Conservation (phyloP, 306 rosid species). For the Inga leiocalycina region DNA sequence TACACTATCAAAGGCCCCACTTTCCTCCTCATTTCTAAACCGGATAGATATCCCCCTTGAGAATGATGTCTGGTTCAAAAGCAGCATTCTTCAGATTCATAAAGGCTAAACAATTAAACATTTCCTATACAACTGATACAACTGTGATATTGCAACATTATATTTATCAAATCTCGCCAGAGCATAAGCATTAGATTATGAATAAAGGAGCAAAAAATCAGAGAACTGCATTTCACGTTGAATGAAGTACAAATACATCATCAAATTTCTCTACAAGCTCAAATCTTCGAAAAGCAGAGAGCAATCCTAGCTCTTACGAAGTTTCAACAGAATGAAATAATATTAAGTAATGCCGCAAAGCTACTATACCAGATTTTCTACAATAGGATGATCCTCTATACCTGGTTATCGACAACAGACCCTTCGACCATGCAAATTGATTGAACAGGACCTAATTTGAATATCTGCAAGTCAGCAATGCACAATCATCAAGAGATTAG, state of each 20-base stretch:
- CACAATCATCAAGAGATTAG: constrained; percentile 15
- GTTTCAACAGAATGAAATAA: constrained; percentile 15
- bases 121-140: not conserved
- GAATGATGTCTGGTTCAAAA: constrained; percentile 61
- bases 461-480: constrained; percentile 57
- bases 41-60: constrained; percentile 63
- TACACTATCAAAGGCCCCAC: constrained; percentile 67
- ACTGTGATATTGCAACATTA: not conserved
- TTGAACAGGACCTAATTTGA: constrained; percentile 62
- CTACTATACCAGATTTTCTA: not conserved
- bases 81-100: constrained; percentile 29
- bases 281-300: not conserved
- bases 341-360: constrained; percentile 1
- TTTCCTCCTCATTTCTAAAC: constrained; percentile 78
- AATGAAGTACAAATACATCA: not conserved
- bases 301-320: not conserved
- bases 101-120: constrained; percentile 27
- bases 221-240: not conserved
- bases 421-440: constrained; percentile 70
- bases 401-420: constrained; percentile 59
- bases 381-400: constrained; percentile 24
- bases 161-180: not conserved
- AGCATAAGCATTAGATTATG: not conserved
- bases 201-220: not conserved
- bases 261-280: not conserved